phyloP scores from a whole-genome alignment of 345 rosid genomes.

The Microthlaspi erraticum region DNA sequence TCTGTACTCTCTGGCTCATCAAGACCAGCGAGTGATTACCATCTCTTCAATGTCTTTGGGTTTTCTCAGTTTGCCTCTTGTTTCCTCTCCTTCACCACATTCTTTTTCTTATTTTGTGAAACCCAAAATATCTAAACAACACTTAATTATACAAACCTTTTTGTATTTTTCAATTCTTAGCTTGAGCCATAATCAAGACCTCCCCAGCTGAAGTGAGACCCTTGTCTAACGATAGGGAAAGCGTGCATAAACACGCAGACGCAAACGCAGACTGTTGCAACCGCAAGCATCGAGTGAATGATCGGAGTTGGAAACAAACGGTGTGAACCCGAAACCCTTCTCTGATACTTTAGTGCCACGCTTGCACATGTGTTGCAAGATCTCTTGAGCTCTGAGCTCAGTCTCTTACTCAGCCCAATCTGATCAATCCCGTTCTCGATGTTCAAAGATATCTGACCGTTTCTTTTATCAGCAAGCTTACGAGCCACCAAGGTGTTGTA shows the following conservation, averaged over 20 bases:
- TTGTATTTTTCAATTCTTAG: conserved; percentile 33
- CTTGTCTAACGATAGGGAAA: conserved; percentile 58
- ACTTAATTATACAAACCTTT: conserved; percentile 14
- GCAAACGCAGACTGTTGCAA: conserved; percentile 90
- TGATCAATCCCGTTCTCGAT: conserved; percentile 54
- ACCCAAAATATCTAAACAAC: neutral
- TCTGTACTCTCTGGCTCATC: conserved; percentile 26
- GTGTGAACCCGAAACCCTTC: conserved; percentile 49
- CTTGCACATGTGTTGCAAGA: conserved; percentile 65
- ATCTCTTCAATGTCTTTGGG: conserved; percentile 21
- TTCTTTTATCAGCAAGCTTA: conserved; percentile 68
- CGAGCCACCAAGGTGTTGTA: conserved; percentile 71
- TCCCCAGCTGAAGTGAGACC: conserved; percentile 83
- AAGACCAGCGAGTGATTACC: neutral
- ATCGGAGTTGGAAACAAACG: conserved; percentile 77
- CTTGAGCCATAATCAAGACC: conserved; percentile 66
- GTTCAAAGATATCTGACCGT: conserved; percentile 63
- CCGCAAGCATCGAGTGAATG: conserved; percentile 76
- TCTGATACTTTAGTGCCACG: conserved; percentile 55
- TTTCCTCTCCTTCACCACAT: neutral
- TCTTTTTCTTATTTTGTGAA: neutral
- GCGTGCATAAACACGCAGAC: conserved; percentile 83
- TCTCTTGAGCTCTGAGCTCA: conserved; percentile 38
- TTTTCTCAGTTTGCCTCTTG: neutral
- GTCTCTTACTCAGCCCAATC: conserved; percentile 32